These are phyloP conservation scores for Arabis alpina DNA, from an alignment of 345 rosid genomes.

Conservation along the genomic window DNA sequence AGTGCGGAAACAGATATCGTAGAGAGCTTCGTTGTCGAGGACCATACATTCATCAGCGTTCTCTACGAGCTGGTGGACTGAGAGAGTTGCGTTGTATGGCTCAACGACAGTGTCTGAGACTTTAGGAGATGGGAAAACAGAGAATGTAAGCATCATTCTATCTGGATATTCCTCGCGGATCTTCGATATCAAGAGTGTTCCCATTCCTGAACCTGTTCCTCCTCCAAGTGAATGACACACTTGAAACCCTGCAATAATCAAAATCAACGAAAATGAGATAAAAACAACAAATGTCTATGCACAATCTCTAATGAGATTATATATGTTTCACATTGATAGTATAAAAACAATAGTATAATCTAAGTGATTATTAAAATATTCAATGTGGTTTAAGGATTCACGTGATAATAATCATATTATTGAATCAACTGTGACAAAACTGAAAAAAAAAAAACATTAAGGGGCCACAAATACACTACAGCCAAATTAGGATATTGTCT, in stretches of 20 bases:
- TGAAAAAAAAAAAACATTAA: constrained; percentile 19
- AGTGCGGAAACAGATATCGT: constrained; percentile 98
- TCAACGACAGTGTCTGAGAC: constrained; percentile 99
- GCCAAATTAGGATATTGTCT: constrained; percentile 28
- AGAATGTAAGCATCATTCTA: constrained; percentile 98
- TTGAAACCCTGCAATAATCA: constrained; percentile 66
- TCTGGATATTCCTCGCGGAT: constrained; percentile 98
- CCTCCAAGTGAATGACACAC: constrained; percentile 98
- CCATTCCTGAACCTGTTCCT: constrained; percentile 98
- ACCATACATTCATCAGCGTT: constrained; percentile 99
- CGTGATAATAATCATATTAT: background rate
- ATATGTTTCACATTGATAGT: constrained; percentile 27
- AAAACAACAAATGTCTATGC: background rate
- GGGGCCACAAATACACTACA: constrained; percentile 28
- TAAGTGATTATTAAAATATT: constrained; percentile 16
- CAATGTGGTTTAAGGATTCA: constrained; percentile 22
- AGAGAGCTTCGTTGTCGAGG: constrained; percentile 95
- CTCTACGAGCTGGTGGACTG: constrained; percentile 95
- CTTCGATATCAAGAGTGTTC: constrained; percentile 90
- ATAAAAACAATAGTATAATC: background rate
- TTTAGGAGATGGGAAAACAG: constrained; percentile 96
- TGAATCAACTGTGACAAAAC: constrained; percentile 7
- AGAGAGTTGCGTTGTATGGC: constrained; percentile 97
- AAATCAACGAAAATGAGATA: background rate
- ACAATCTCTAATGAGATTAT: background rate